Conservation (phyloP, 2,329 filamentous ascomycete genomes). For the Diaporthe helianthi region DNA sequence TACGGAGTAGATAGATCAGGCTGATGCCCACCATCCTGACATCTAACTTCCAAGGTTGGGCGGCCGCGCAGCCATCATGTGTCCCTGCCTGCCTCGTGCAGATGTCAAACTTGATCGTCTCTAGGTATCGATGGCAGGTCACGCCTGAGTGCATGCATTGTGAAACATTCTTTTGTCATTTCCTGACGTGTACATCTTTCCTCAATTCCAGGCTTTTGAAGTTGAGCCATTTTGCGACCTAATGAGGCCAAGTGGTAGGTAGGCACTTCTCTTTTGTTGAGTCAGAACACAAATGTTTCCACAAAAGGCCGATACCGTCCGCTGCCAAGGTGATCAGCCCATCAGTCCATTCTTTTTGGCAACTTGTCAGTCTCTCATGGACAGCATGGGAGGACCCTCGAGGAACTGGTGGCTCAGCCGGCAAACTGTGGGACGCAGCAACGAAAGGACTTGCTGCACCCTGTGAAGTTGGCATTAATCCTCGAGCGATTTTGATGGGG, state of each 20-base stretch:
- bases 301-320: background rate
- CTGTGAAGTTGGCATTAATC: constrained; percentile 1
- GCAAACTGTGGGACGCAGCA: constrained; percentile 10
- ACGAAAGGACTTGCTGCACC: background rate
- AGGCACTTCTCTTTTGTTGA: background rate
- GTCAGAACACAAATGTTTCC: background rate
- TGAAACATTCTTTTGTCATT: constrained; percentile 2
- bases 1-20: too few species aligned
- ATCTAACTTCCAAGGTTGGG: too few species aligned
- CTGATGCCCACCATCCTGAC: too few species aligned
- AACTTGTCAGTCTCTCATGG: background rate
- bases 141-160: background rate
- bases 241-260: background rate
- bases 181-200: background rate
- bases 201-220: background rate
- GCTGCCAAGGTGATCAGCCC: background rate
- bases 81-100: background rate
- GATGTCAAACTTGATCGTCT: background rate
- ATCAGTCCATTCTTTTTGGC: background rate
- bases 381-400: background rate
- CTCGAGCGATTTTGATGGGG: background rate
- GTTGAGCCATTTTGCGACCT: background rate
- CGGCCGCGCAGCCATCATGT: background rate
- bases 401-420: background rate
- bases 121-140: too few species aligned